phyloP scores from a whole-genome alignment of 148 eudicot genomes.

The Rhododendron mucronatum region DNA sequence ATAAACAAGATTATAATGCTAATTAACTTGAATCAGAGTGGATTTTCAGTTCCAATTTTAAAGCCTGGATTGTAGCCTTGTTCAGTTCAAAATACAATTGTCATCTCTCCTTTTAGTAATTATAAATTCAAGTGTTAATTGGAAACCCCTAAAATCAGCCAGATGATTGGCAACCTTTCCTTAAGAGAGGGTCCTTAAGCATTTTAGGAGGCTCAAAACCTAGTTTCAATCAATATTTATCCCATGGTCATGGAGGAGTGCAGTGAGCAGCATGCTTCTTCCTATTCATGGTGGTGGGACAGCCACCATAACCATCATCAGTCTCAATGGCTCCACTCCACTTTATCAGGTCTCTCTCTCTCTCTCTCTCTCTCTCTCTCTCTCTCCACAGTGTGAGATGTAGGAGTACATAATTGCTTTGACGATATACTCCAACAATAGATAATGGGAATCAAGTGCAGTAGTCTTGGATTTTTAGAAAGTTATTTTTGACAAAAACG shows the following conservation, averaged over 20 bases:
- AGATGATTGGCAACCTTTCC: background rate
- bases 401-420: too few relatives aligned
- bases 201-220: background rate
- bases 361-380: background rate
- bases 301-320: constrained; percentile 9
- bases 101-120: background rate
- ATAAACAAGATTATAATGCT: too few relatives aligned
- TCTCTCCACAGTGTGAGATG: too few relatives aligned
- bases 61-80: background rate
- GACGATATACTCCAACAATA: too few relatives aligned
- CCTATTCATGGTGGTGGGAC: constrained; percentile 23
- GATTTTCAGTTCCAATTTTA: background rate
- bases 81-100: background rate
- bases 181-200: background rate
- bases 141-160: constrained; percentile 1
- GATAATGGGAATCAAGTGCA: too few relatives aligned
- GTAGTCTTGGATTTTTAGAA: too few relatives aligned
- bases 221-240: background rate
- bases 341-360: constrained; percentile 15
- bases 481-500: too few relatives aligned
- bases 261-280: constrained; percentile 6
- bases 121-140: background rate
- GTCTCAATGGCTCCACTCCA: constrained; percentile 19
- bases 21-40: background rate
- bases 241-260: background rate